These are phyloP conservation scores for Xylaria nigripes DNA, from an alignment of 495 filamentous ascomycete genomes.

Conservation along the genomic window DNA sequence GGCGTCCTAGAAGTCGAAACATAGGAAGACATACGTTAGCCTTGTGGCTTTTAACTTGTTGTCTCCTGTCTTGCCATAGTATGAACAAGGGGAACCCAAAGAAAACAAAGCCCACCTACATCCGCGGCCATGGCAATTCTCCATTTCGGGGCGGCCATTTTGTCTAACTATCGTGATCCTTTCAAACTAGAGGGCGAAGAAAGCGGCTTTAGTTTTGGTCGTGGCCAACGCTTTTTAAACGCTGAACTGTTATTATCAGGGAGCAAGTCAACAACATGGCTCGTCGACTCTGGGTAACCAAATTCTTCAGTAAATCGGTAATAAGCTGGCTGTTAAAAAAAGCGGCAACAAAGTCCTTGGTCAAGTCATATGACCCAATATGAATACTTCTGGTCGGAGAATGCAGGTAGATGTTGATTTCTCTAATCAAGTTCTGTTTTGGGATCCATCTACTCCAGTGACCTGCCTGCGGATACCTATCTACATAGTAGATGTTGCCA, in stretches of 20 bases:
- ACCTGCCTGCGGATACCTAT: too few species aligned
- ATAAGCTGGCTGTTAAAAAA: background rate
- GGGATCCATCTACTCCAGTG: too few species aligned
- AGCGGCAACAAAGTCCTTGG: background rate
- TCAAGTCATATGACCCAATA: background rate
- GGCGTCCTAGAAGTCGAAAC: slow-evolving; percentile 48
- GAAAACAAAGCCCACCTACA: slow-evolving; percentile 20
- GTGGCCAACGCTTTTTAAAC: background rate
- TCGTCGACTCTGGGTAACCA: too few species aligned
- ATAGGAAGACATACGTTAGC: slow-evolving; percentile 9
- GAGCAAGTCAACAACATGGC: background rate
- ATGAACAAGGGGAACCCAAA: too few species aligned
- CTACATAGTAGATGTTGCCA: too few species aligned
- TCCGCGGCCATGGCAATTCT: slow-evolving; percentile 41
- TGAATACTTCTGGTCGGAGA: background rate
- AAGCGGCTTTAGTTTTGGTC: background rate
- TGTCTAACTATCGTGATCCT: too few species aligned
- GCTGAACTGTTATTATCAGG: background rate
- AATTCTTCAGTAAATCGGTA: background rate
- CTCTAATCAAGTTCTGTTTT: too few species aligned
- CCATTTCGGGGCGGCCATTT: slow-evolving; percentile 37
- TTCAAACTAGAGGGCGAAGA: background rate
- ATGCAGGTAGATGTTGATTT: too few species aligned
- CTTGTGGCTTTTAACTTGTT: background rate
- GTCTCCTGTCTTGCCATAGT: background rate